Evolutionary conservation across 2,329 filamentous ascomycete species (phyloP).

Genomic region (Alternaria infectoria): DNA sequence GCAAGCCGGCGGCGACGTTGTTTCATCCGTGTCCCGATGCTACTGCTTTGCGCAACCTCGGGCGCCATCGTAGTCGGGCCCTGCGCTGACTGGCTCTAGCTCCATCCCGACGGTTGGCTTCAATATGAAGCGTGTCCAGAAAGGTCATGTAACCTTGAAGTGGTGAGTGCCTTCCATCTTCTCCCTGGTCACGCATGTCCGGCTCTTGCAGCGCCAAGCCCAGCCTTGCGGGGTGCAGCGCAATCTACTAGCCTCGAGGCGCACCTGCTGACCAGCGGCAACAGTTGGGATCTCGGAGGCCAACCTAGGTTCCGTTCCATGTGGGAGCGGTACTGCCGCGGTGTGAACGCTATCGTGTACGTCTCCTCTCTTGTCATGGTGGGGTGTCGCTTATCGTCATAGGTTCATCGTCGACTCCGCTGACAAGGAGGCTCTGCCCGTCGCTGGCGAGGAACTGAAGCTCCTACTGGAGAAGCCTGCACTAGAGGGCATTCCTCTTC

Average conservation of each 20-base stretch:
- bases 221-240: constrained; percentile 37
- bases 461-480: constrained; percentile 83
- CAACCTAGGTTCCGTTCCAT: constrained; percentile 97
- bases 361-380: constrained; percentile 30
- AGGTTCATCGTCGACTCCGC: constrained; percentile 97
- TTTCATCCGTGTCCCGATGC: constrained; percentile 34
- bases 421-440: constrained; percentile 78
- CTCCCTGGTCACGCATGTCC: constrained; percentile 44
- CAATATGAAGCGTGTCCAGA: constrained; percentile 98
- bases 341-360: constrained; percentile 93
- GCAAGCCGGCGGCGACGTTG: constrained; percentile 33
- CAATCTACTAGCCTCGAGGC: constrained; percentile 35
- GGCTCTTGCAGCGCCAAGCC: constrained; percentile 46
- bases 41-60: constrained; percentile 39
- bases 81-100: constrained; percentile 63
- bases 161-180: constrained; percentile 64
- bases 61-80: constrained; percentile 31
- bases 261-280: constrained; percentile 47
- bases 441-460: constrained; percentile 92
- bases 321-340: constrained; percentile 99
- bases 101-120: constrained; percentile 98
- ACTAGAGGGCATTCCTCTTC: constrained; percentile 85
- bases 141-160: constrained; percentile 96
- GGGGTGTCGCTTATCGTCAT: constrained; percentile 34
- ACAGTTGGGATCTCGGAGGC: constrained; percentile 92